These are phyloP conservation scores for Somion occarium DNA, from an alignment of 1,284 basidiomycete species.

Conservation along the genomic window DNA sequence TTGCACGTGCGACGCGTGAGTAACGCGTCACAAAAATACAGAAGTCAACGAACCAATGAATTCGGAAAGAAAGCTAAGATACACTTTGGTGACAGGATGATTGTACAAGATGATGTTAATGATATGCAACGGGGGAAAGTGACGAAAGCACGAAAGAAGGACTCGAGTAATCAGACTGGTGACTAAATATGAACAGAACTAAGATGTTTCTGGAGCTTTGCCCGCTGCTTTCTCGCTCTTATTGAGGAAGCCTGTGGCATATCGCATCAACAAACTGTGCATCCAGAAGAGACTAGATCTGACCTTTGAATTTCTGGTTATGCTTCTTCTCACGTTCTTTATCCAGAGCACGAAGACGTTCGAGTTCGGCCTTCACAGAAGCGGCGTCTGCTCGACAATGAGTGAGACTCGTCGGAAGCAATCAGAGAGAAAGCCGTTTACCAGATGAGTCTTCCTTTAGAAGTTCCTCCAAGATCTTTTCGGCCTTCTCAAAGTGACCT, in stretches of 20 bases:
- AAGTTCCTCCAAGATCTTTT: constrained; percentile 57
- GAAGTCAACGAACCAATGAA: too few species aligned
- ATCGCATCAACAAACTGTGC: not conserved
- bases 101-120: too few species aligned
- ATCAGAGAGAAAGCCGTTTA: not conserved
- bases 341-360: constrained; percentile 52
- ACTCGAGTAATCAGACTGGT: not conserved
- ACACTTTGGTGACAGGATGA: too few species aligned
- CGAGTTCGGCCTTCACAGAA: constrained; percentile 55
- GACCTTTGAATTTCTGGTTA: constrained; percentile 73
- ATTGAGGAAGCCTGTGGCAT: constrained; percentile 33
- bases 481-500: constrained; percentile 70
- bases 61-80: too few species aligned
- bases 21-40: too few species aligned
- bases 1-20: too few species aligned
- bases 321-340: constrained; percentile 59
- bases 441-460: constrained; percentile 49
- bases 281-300: not conserved
- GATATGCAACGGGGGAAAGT: too few species aligned
- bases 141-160: not conserved
- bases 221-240: constrained; percentile 20
- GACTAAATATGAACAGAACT: not conserved
- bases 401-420: not conserved
- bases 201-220: not conserved
- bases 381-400: constrained; percentile 41